Evolutionary conservation across 345 rosid genomes (phyloP).

Genomic region (Rubroshorea leprosula): DNA sequence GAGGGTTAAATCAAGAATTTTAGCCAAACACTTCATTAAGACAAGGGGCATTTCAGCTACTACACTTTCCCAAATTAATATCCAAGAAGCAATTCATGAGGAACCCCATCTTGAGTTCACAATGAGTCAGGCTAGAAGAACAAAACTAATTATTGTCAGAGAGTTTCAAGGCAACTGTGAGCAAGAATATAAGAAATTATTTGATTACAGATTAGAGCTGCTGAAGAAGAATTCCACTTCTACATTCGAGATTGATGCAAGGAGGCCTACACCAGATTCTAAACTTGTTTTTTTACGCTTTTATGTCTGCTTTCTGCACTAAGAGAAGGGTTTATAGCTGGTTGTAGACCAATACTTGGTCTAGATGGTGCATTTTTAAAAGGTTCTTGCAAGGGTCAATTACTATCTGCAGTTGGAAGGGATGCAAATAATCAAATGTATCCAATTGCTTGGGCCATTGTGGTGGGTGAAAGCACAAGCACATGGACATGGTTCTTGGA

Average conservation of each 20-base stretch:
- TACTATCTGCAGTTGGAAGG: neutral
- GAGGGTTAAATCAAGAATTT: no score
- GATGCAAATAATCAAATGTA: neutral
- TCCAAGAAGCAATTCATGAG: no score
- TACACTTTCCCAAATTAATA: no score
- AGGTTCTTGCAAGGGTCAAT: neutral
- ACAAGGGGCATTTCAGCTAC: no score
- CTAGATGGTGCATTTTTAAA: neutral
- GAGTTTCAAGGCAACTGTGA: neutral
- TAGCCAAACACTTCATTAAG: no score
- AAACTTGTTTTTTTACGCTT: neutral
- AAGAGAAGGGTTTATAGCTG: neutral
- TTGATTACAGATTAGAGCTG: no score
- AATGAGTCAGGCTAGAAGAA: no score
- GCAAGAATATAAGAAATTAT: neutral
- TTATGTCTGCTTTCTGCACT: neutral
- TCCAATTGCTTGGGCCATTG: neutral
- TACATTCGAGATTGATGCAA: neutral
- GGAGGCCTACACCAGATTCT: neutral
- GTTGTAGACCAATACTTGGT: neutral
- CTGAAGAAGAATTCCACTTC: neutral
- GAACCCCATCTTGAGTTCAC: no score
- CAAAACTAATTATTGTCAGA: no score
- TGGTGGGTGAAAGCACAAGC: neutral
- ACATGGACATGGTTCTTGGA: neutral